Evolutionary conservation across 805 yeast species (phyloP).

Genomic region (Ogataea zsoltii): DNA sequence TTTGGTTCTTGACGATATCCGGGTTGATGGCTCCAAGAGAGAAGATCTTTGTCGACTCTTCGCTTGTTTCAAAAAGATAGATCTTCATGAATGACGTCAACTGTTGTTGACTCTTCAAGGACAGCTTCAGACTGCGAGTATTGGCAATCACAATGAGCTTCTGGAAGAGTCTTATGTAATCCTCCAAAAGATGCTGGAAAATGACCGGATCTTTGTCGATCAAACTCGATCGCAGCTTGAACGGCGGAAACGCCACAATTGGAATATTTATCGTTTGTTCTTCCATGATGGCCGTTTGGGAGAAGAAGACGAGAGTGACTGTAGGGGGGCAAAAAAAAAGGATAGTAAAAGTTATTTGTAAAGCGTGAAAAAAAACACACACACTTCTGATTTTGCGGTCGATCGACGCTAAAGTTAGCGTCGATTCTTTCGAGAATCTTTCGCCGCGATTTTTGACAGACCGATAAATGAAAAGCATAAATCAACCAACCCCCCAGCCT

Average conservation of each 20-base stretch:
- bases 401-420: background rate
- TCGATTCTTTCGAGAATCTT: background rate
- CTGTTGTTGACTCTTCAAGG: constrained; percentile 59
- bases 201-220: constrained; percentile 83
- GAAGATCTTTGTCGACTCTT: constrained; percentile 59
- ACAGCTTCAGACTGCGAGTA: constrained; percentile 37
- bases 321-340: background rate
- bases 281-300: background rate
- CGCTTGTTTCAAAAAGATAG: constrained; percentile 60
- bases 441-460: background rate
- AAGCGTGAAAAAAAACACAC: no score
- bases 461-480: background rate
- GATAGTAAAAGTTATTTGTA: no score
- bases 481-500: background rate
- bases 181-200: constrained; percentile 72
- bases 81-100: constrained; percentile 55
- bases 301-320: no score
- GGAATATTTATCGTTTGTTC: constrained; percentile 43
- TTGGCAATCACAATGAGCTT: constrained; percentile 39
- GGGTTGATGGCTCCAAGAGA: constrained; percentile 74
- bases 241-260: constrained; percentile 73
- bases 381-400: no score
- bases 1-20: constrained; percentile 58
- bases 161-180: constrained; percentile 55
- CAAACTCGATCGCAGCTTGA: constrained; percentile 70